Evolutionary conservation across 2,329 filamentous ascomycete species (phyloP), one percentile per base, ranked within the genome.

Genomic region (Paraphoma chrysanthemicola): DNA sequence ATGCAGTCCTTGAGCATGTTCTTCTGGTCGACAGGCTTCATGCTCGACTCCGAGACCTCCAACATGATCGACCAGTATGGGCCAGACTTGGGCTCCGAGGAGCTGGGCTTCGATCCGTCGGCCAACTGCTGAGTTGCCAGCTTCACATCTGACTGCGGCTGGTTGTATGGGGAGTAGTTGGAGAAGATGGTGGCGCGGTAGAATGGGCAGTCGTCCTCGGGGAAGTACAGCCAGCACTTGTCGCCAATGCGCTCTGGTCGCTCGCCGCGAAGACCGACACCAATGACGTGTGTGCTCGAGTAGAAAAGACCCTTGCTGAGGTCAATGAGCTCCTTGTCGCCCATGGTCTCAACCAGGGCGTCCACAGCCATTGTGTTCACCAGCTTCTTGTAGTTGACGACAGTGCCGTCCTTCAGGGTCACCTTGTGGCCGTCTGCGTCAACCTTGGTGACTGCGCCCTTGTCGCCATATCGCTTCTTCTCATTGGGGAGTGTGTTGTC

Each of bases 11-110:
- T 87, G 71, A 99, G 85, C 62, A 99, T 81, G 78, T 90, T 97
- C 70, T 88, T 87, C 70, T 90, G 83, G 79, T 98, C 88, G 31
- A 98, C 93, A 39, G 93, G 92, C 87, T 99, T 99, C 89, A 96
- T 88, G 73, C 86, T 87, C 31, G 94, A 98, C 81, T 99, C 92
- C 31, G 95, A 98, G 59, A 99, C 90, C 81, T 99, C 95, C 69
- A 99, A 83, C 95, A 99, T 99, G 84, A 99, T 96, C 63, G 94
- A 98, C 95, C 95, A 99, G 88, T 99, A 99, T 42, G 95, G 95
- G 33, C 95, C 95, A 73, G 90, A 87, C 83, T 95, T 86, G 58
- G 92, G 81, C 73, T 91, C 88, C 48, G 83, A 84, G 68, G 87
- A 91, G 60, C 83, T 79, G 55, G 93, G 86, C 82, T 92, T 92